These are phyloP conservation scores for Withania somnifera DNA, from an alignment of 305 asterid species.

Conservation along the genomic window DNA sequence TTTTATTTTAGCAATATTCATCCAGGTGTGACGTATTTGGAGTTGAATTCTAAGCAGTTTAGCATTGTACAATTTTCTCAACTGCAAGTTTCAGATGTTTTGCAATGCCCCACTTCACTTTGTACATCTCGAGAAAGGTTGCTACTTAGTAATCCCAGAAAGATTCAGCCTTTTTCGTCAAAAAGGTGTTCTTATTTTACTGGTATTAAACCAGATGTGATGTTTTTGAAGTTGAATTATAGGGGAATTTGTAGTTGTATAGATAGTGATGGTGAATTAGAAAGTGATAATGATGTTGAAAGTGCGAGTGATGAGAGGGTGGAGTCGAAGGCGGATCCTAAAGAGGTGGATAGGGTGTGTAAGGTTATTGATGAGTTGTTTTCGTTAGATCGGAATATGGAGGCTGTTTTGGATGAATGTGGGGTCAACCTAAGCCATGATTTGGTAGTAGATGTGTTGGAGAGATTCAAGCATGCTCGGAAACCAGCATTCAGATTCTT, in stretches of 20 bases:
- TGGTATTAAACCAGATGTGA: neutral
- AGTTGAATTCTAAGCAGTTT: neutral
- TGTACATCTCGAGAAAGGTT: too few species aligned
- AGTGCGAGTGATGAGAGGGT: conserved; percentile 15
- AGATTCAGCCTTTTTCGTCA: neutral
- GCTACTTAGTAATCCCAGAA: neutral
- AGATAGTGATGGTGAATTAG: conserved; percentile 33
- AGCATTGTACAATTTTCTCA: conserved; percentile 13
- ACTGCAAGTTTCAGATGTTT: conserved; percentile 31
- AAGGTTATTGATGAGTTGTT: conserved; percentile 72
- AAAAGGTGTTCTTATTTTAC: neutral
- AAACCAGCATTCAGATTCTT: conserved; percentile 89
- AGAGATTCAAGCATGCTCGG: conserved; percentile 75
- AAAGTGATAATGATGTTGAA: conserved; percentile 17
- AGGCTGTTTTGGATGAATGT: conserved; percentile 74
- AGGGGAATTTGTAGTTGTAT: conserved; percentile 29
- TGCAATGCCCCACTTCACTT: too few species aligned
- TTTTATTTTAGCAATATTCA: neutral
- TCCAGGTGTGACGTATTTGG: neutral
- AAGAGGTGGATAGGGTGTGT: conserved; percentile 70
- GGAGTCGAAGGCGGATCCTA: conserved; percentile 30
- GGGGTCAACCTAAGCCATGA: conserved; percentile 48
- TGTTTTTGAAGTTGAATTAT: neutral
- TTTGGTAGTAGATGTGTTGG: conserved; percentile 62
- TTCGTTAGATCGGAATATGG: conserved; percentile 79